Percentiles rank a stretch among this genome's conserved stretches.
These are phyloP conservation scores for Apostasia ramifera DNA, from an alignment of 106 monocot genomes.

Conservation along the genomic window DNA sequence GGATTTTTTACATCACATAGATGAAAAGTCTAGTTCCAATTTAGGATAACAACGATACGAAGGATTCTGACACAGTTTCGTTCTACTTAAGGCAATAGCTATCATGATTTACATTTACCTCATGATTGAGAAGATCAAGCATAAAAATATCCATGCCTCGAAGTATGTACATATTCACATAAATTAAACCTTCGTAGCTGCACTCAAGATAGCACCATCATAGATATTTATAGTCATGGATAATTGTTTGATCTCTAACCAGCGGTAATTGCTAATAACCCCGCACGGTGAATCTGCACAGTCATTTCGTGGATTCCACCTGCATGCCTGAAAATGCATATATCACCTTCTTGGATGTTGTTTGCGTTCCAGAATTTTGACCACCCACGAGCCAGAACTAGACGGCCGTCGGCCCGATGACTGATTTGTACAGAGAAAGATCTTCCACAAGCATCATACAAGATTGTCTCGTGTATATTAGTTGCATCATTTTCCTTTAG, in stretches of 20 bases:
- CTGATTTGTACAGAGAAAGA: not conserved
- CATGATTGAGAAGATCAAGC: too few species aligned
- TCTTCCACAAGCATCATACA: constrained; percentile 4
- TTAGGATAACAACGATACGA: too few species aligned
- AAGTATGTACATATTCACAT: too few species aligned
- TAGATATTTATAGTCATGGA: too few species aligned
- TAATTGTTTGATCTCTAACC: not conserved
- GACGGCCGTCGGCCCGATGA: not conserved
- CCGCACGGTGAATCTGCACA: not conserved
- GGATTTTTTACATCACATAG: too few species aligned
- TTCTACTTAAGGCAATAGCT: too few species aligned
- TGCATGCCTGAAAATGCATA: not conserved
- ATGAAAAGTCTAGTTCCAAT: too few species aligned
- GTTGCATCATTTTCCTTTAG: not conserved
- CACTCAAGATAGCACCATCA: too few species aligned
- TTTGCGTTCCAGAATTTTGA: not conserved
- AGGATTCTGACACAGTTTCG: too few species aligned
- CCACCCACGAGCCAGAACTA: not conserved
- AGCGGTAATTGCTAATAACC: not conserved
- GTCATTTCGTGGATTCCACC: not conserved
- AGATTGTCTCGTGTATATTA: not conserved
- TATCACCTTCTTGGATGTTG: not conserved
- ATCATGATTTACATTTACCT: too few species aligned
- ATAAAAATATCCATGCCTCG: too few species aligned
- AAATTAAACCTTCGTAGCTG: too few species aligned